Base-by-base conservation (phyloP, 257 asterid genomes). In the Salvia splendens region DNA sequence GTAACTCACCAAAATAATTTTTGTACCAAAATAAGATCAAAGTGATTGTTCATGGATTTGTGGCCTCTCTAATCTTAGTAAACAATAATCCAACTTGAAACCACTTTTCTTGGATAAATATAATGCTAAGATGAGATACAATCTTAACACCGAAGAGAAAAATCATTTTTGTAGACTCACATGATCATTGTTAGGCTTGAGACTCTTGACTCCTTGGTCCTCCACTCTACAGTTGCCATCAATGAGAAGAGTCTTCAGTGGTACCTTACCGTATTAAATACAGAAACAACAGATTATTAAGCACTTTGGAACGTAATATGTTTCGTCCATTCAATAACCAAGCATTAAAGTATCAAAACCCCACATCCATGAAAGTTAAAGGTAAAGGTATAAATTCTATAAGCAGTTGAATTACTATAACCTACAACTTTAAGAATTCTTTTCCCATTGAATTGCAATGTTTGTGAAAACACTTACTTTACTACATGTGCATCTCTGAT, bases 211-310 rank as follows among this genome's bases (percentile, higher is more conserved):
- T 71, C 96, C 96, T 71, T 95, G 87, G 52, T 89, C 98, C 81
- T 91, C 98, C 86, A 91, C 98, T 69, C 98, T 84, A 71, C 93
- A 91, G 78, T 91, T 91, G 43, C 96, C 94, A 80, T 91, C 98
- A 15, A 89, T 82, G 73, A 81, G 81, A 76, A 91, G 90, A 60
- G 95, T 82, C 87, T 85, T 87, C 77, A 84, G 82, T 32, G 96
- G 98, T 60, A 89, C 84, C 98, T 89, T 69, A 63, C 35, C 68
- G 77, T 51, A 62, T 28, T 49, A 63, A 73, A 43, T 62, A 14
- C 57, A 49, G 64, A 46, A 73, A 16, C n/a, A 51, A 58, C 38
- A 38, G 53, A 48, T 66, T 57, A 17, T 35, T 54, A n/a, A n/a
- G n/a, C n/a, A n/a, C 15, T 42, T 15, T 56, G 40, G 52, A 66